Conservation (phyloP, 73 alveolate genomes). For the Paramecium sexaurelia region DNA sequence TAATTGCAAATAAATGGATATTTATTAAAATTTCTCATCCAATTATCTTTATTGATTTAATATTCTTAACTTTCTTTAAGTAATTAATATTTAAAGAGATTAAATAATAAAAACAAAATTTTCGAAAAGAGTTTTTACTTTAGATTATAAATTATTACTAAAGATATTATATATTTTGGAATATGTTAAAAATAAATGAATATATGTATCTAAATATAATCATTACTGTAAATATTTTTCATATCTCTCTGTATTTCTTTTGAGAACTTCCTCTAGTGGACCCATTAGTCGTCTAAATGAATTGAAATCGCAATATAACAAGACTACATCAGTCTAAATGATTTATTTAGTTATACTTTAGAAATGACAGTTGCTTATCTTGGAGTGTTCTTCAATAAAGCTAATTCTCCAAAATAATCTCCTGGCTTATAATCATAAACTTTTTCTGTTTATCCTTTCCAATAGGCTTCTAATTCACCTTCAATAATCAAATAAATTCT, state of each 20-base stretch:
- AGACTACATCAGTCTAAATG: conserved; percentile 64
- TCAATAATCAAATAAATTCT: conserved; percentile 79
- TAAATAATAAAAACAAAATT: no score
- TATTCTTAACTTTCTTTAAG: no score
- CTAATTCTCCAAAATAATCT: conserved; percentile 96
- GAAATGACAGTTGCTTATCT: conserved; percentile 93
- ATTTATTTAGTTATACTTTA: neutral
- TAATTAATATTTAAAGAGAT: no score
- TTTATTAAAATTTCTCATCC: no score
- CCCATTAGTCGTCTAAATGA: conserved; percentile 79
- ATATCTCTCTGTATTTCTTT: conserved; percentile 53
- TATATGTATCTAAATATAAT: neutral
- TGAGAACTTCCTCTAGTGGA: conserved; percentile 68
- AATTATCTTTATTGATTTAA: no score
- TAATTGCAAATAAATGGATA: no score
- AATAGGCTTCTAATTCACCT: conserved; percentile 79
- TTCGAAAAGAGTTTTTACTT: no score
- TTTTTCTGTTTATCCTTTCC: conserved; percentile 74
- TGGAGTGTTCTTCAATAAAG: conserved; percentile 90
- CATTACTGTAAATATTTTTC: conserved; percentile 26
- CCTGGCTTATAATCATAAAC: conserved; percentile 86
- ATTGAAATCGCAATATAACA: conserved; percentile 73
- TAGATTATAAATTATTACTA: no score
- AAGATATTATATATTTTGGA: no score
- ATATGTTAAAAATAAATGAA: neutral